Evolutionary conservation across 805 yeast species (phyloP).

Genomic region (Wickerhamomyces rabaulensis): DNA sequence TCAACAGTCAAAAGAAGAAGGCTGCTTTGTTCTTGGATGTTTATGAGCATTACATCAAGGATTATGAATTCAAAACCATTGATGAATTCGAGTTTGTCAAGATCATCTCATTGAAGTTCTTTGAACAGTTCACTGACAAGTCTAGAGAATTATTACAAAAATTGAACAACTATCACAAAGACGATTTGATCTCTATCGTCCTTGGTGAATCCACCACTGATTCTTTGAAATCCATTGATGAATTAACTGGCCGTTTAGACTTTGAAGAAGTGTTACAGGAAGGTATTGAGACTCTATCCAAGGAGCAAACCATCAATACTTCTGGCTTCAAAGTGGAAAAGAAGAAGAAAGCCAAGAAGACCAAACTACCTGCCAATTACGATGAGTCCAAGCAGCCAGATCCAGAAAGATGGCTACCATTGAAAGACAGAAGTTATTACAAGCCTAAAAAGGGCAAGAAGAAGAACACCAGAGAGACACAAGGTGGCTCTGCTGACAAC

Average conservation of each 20-base stretch:
- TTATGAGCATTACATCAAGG: slow-evolving; percentile 17
- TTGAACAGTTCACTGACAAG: slow-evolving; percentile 13
- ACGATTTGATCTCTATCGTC: slow-evolving; percentile 24
- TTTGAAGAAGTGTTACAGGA: slow-evolving; percentile 24
- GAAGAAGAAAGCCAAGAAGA: slow-evolving; percentile 29
- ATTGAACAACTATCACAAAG: slow-evolving; percentile 24
- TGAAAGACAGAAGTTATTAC: slow-evolving; percentile 79
- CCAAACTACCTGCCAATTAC: slow-evolving; percentile 35
- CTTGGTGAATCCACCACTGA: slow-evolving; percentile 20
- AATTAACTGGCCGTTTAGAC: slow-evolving; percentile 27
- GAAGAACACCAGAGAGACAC: slow-evolving; percentile 40
- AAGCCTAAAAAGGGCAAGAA: slow-evolving; percentile 65
- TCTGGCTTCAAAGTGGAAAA: slow-evolving; percentile 17
- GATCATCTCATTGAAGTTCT: slow-evolving; percentile 32
- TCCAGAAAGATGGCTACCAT: slow-evolving; percentile 87
- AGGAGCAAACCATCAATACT: slow-evolving; percentile 8
- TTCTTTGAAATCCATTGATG: slow-evolving; percentile 21
- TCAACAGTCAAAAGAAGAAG: slow-evolving; percentile 33
- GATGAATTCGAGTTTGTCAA: slow-evolving; percentile 26
- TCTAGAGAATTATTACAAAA: slow-evolving; percentile 13
- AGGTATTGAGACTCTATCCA: slow-evolving; percentile 13
- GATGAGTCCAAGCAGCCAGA: slow-evolving; percentile 40
- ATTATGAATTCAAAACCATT: slow-evolving; percentile 9
- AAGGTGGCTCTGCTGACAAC: slow-evolving; percentile 53
- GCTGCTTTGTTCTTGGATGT: slow-evolving; percentile 28